Base-by-base conservation (phyloP, 1,284 basidiomycete genomes). In the Thelephora terrestris region DNA sequence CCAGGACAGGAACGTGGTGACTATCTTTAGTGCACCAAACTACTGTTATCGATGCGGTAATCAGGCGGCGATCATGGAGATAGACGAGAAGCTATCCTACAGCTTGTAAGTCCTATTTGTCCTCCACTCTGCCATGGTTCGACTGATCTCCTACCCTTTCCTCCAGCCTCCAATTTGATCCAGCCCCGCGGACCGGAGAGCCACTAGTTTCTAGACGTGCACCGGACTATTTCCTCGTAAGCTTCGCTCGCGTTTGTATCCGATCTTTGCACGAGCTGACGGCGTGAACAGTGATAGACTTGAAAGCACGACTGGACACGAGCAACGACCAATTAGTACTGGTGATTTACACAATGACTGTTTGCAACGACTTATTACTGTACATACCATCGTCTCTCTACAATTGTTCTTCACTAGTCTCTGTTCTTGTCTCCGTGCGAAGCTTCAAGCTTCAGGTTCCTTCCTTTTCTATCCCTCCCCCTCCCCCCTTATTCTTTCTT, bases 41-140 rank as follows among this genome's bases (percentile, higher is more conserved):
- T 96, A 96, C 71, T 99, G 96, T 71, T 99, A 99, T 76, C 80
- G 96, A 65, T 99, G 96, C 66, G 95, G 95, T 49, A 99, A 99
- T 69, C 96, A 99, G 66, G 95, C 95, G 44, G 96, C 96, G 45
- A 99, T 99, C 66, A 96, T 99, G 86, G 95, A 99, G 71, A 97
- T 99, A 68, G 95, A 99, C 70, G 96, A 99, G 78, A 93, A 93
- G 75, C 75, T 94, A 78, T 90, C 90, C 53, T 92, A 92, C 68
- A 92, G 85, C 69, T 92, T 92, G 87, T 88, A 58, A 50, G 85
- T 75, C 16, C 23, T 56, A 54, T 45, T 49, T 47, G 35, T 35
- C 36, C 46, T 47, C 48, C 14, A 34, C 49, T 45, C 44, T 27
- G 34, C 4, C 39, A 10, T 24, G 16, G 17, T 54, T 18, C 52